A percentile compares a stretch with the other conserved stretches of the same genome.
Conservation (phyloP, 1,284 basidiomycete species). For the Termitomyces sp. region DNA sequence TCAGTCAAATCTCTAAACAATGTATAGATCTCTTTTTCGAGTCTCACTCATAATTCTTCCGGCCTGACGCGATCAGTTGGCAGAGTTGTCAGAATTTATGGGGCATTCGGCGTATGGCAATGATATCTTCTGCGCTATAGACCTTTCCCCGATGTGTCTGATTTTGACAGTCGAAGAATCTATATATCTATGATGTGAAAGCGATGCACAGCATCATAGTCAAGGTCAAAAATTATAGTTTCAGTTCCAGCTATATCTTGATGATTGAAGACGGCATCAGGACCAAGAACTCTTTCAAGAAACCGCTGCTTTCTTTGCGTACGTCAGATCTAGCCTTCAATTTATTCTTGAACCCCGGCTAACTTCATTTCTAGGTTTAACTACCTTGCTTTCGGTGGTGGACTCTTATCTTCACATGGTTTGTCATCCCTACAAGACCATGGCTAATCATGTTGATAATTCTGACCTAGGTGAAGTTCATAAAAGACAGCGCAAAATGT, state of each 20-base stretch:
- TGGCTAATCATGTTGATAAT: not conserved
- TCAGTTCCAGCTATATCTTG: not conserved
- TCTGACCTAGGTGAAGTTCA: constrained; percentile 16
- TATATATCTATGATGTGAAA: constrained; percentile 26
- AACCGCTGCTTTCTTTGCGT: constrained; percentile 22
- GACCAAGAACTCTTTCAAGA: constrained; percentile 26
- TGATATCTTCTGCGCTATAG: not conserved
- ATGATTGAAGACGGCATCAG: constrained; percentile 9
- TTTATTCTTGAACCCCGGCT: not conserved
- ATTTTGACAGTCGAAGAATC: constrained; percentile 13
- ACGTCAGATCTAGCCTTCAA: not conserved
- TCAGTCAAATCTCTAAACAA: constrained; percentile 1
- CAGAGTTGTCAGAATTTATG: constrained; percentile 21
- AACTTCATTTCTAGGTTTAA: constrained; percentile 13
- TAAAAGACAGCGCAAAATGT: constrained; percentile 18
- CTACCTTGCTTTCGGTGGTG: constrained; percentile 10
- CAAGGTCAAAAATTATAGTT: constrained; percentile 18
- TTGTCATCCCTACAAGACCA: not conserved
- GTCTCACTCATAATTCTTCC: not conserved
- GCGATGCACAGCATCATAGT: constrained; percentile 26
- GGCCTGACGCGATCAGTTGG: constrained; percentile 19
- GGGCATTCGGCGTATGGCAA: constrained; percentile 23
- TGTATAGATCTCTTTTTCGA: constrained; percentile 18
- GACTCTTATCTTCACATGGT: constrained; percentile 13
- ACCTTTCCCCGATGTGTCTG: not conserved